These are phyloP conservation scores for Diversispora epigaea DNA, from an alignment of 192 early-diverging fungal genomes.

Conservation along the genomic window DNA sequence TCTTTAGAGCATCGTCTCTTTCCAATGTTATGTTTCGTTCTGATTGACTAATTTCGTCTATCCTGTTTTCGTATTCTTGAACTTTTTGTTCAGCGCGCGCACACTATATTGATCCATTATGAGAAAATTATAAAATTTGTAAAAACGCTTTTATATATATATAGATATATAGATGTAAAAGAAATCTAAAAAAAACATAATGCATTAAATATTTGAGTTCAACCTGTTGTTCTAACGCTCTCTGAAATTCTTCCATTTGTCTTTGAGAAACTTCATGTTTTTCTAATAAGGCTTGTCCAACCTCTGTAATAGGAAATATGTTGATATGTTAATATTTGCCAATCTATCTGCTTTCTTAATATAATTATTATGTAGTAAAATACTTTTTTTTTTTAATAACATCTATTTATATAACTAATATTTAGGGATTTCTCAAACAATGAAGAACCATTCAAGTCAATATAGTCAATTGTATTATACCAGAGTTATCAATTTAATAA, in stretches of 20 bases:
- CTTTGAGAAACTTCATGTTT: conserved; percentile 42
- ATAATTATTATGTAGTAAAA: neutral
- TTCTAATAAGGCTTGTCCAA: conserved; percentile 46
- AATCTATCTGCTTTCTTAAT: neutral
- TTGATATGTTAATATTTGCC: neutral
- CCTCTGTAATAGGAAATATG: conserved; percentile 36
- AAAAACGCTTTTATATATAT: no score
- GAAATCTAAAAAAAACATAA: no score
- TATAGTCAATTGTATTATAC: no score
- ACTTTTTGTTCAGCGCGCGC: conserved; percentile 14
- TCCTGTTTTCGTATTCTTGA: conserved; percentile 6
- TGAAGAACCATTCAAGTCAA: no score
- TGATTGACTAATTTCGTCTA: conserved; percentile 5
- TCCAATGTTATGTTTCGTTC: neutral
- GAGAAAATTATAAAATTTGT: no score
- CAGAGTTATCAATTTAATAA: no score
- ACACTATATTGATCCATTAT: neutral
- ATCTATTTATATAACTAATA: no score
- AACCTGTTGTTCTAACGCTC: conserved; percentile 41
- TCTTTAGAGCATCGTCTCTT: conserved; percentile 18
- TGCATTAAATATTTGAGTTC: no score
- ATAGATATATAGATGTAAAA: no score
- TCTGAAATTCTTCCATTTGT: conserved; percentile 34
- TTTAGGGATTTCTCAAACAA: no score
- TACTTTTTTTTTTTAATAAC: neutral